phyloP scores from a whole-genome alignment of 75 land plant species.

The Pinus taeda region DNA sequence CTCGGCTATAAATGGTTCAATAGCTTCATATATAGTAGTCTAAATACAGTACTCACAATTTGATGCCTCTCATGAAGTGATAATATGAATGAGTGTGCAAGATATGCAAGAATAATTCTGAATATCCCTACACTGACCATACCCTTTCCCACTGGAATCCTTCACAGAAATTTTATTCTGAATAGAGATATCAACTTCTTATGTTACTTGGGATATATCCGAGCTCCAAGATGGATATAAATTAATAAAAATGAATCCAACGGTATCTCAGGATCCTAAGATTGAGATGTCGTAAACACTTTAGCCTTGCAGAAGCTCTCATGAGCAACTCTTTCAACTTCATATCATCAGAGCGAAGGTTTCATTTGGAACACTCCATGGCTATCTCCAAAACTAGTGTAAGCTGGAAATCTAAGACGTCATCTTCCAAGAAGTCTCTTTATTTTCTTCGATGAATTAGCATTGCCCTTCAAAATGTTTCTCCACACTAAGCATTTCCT shows the following conservation, averaged over 20 bases:
- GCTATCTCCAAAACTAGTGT: slow-evolving; percentile 8
- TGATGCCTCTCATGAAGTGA: too few relatives aligned
- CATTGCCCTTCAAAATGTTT: slow-evolving; percentile 19
- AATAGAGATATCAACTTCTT: slow-evolving; percentile 13
- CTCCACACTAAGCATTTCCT: slow-evolving; percentile 39
- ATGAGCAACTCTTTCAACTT: too few relatives aligned
- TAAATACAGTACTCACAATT: too few relatives aligned
- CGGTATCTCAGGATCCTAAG: too few relatives aligned
- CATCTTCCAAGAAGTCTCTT: background rate
- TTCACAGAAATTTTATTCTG: background rate
- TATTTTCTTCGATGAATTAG: background rate
- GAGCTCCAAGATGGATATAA: too few relatives aligned
- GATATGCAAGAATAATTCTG: slow-evolving; percentile 31
- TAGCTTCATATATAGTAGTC: too few relatives aligned
- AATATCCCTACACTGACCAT: background rate
- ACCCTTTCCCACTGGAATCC: background rate
- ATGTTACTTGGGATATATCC: slow-evolving; percentile 2
- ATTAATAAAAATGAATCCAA: too few relatives aligned
- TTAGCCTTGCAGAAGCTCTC: too few relatives aligned
- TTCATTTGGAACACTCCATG: slow-evolving; percentile 20
- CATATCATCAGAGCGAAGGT: slow-evolving; percentile 13
- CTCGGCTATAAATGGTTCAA: too few relatives aligned
- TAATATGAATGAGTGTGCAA: slow-evolving; percentile 7
- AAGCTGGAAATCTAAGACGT: slow-evolving; percentile 18
- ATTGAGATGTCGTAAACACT: too few relatives aligned